Percentiles rank a stretch among this genome's conserved stretches.
phyloP scores from a whole-genome alignment of 768 basidiomycete genomes.

The Rubroboletus pulcherrimus region DNA sequence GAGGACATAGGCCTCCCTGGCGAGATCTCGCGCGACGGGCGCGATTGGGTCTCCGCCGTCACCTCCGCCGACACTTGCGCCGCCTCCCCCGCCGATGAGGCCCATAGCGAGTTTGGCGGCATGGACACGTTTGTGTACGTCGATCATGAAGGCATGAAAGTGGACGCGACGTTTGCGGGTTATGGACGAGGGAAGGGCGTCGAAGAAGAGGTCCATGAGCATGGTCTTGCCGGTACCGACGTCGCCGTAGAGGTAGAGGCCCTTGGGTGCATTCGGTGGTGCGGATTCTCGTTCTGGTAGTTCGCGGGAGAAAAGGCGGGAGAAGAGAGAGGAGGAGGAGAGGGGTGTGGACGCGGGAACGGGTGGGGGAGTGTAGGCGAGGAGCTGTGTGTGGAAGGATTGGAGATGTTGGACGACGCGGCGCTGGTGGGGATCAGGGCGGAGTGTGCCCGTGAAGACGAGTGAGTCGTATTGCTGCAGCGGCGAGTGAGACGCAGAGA shows the following conservation, averaged over 20 bases:
- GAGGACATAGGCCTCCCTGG: constrained; percentile 76
- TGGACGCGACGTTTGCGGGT: constrained; percentile 84
- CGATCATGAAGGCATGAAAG: constrained; percentile 99
- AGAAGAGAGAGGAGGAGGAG: constrained; percentile 17
- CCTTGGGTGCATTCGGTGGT: constrained; percentile 64
- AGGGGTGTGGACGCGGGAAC: constrained; percentile 41
- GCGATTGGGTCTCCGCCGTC: constrained; percentile 71
- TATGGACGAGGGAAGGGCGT: constrained; percentile 65
- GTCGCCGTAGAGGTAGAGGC: constrained; percentile 92
- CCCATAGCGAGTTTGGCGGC: constrained; percentile 73
- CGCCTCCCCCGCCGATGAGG: constrained; percentile 38
- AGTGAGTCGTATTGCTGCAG: constrained; percentile 45
- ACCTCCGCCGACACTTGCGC: constrained; percentile 24
- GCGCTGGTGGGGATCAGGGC: constrained; percentile 79
- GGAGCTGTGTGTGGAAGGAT: constrained; percentile 67
- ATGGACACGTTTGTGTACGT: constrained; percentile 92
- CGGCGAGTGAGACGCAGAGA: constrained; percentile 13
- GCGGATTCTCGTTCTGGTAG: constrained; percentile 27
- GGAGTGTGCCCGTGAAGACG: constrained; percentile 50
- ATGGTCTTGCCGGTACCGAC: constrained; percentile 98
- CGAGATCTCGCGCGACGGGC: constrained; percentile 84
- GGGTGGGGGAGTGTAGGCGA: constrained; percentile 64
- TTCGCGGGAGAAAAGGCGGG: constrained; percentile 30
- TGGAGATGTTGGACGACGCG: constrained; percentile 82
- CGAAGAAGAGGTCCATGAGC: constrained; percentile 98